phyloP scores from a whole-genome alignment of 257 asterid species.

The Plantago elongata region DNA sequence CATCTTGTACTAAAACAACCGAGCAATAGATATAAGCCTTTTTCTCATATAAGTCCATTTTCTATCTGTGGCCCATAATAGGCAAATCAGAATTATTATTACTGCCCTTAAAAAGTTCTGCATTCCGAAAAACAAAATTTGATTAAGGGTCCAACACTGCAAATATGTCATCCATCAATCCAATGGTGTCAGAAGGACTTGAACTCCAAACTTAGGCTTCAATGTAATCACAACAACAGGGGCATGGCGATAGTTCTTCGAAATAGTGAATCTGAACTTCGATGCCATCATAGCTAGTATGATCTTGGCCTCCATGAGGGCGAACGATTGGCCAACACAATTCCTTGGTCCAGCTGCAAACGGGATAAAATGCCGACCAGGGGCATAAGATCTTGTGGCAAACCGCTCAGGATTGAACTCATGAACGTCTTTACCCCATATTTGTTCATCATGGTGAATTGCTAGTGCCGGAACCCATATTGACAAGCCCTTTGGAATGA shows the following conservation, averaged over 20 bases:
- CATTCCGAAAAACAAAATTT: not conserved
- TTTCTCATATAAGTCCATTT: no score
- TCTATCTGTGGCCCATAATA: conserved; percentile 8
- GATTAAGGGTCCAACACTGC: not conserved
- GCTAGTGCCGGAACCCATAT: conserved; percentile 93
- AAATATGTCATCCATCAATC: conserved; percentile 6
- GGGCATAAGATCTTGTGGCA: conserved; percentile 33
- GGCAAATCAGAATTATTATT: not conserved
- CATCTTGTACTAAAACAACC: conserved; percentile 16
- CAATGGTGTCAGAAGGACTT: conserved; percentile 55
- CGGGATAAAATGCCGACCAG: conserved; percentile 73
- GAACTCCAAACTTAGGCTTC: conserved; percentile 92
- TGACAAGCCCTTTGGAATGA: conserved; percentile 81
- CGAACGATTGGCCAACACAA: conserved; percentile 82
- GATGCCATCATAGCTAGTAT: conserved; percentile 84
- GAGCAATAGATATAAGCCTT: no score
- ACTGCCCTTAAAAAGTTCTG: conserved; percentile 4
- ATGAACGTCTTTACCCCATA: conserved; percentile 88
- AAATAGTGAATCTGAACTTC: conserved; percentile 53
- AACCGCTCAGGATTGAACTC: conserved; percentile 78
- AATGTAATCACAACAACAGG: conserved; percentile 67
- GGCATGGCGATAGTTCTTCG: conserved; percentile 81
- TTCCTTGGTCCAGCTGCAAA: conserved; percentile 93
- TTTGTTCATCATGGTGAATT: conserved; percentile 65
- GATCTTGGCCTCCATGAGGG: conserved; percentile 91